These are phyloP conservation scores for Talaromyces marneffei DNA, from an alignment of 2,329 filamentous ascomycete genomes.

Conservation along the genomic window DNA sequence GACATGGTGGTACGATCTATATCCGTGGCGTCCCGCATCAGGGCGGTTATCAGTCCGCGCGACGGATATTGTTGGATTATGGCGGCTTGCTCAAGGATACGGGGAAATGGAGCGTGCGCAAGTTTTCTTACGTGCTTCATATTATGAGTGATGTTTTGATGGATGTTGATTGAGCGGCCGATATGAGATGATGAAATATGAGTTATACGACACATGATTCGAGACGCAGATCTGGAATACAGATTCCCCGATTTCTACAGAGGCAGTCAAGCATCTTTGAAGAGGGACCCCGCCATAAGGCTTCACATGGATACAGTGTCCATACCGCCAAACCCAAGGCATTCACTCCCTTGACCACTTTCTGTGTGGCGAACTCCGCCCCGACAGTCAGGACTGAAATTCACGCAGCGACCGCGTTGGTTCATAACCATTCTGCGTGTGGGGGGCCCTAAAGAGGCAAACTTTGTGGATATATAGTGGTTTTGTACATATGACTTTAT, in stretches of 20 bases:
- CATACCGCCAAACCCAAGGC: neutral
- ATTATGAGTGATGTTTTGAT: conserved; percentile 49
- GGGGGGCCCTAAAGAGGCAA: neutral
- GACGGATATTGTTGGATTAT: conserved; percentile 48
- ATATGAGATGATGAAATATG: neutral
- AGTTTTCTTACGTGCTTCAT: conserved; percentile 48
- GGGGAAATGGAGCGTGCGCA: conserved; percentile 47
- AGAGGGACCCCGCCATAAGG: neutral
- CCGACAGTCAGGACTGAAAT: neutral
- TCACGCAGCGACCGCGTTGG: neutral
- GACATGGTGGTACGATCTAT: conserved; percentile 44
- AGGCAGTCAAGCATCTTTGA: neutral
- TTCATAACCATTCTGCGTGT: neutral
- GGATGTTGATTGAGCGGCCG: conserved; percentile 27
- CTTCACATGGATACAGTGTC: neutral
- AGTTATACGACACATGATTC: neutral
- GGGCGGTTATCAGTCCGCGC: conserved; percentile 48
- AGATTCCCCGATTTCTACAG: neutral
- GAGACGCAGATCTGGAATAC: neutral
- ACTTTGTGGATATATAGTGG: neutral
- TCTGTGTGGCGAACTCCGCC: neutral
- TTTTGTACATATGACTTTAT: neutral
- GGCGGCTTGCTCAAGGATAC: conserved; percentile 49
- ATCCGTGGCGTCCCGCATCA: conserved; percentile 45
- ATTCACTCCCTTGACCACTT: neutral